phyloP scores from a whole-genome alignment of 2,329 filamentous ascomycete genomes.

The Aspergillus quadricinctus region DNA sequence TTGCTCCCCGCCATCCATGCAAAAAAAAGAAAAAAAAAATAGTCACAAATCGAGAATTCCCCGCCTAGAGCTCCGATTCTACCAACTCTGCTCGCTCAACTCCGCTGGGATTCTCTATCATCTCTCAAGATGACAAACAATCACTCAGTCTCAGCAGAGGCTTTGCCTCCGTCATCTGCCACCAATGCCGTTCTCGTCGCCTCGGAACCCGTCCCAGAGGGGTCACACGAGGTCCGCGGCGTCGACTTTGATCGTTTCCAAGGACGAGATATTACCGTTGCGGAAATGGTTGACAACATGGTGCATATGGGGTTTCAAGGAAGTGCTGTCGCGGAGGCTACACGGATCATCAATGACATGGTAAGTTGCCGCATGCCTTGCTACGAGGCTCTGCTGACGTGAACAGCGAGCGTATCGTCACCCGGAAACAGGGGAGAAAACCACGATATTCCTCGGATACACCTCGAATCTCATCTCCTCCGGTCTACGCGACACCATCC shows the following conservation, averaged over 20 bases:
- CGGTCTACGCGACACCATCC: conserved; percentile 82
- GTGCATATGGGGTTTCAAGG: conserved; percentile 81
- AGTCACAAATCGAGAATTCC: background rate
- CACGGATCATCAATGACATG: conserved; percentile 94
- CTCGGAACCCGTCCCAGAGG: conserved; percentile 75
- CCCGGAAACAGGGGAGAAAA: conserved; percentile 70
- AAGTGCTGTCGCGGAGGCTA: conserved; percentile 76
- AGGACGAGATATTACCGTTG: conserved; percentile 70
- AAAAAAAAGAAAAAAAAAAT: conserved; percentile 9
- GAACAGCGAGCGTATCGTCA: conserved; percentile 72
- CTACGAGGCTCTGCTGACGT: conserved; percentile 15
- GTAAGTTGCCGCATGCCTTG: conserved; percentile 43
- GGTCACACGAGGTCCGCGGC: conserved; percentile 77
- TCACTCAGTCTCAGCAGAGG: conserved; percentile 15
- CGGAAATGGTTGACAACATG: conserved; percentile 79
- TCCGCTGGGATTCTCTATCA: background rate
- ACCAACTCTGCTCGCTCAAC: background rate
- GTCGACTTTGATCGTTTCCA: conserved; percentile 83
- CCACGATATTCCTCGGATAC: conserved; percentile 95
- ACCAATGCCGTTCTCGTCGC: conserved; percentile 79
- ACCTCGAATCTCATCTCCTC: conserved; percentile 98
- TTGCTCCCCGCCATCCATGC: conserved; percentile 2
- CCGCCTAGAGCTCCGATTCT: background rate
- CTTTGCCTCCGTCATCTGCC: conserved; percentile 53
- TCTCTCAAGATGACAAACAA: background rate